These are phyloP conservation scores for Ceratobasidium sp. DNA, from an alignment of 1,284 basidiomycete genomes.

Conservation along the genomic window DNA sequence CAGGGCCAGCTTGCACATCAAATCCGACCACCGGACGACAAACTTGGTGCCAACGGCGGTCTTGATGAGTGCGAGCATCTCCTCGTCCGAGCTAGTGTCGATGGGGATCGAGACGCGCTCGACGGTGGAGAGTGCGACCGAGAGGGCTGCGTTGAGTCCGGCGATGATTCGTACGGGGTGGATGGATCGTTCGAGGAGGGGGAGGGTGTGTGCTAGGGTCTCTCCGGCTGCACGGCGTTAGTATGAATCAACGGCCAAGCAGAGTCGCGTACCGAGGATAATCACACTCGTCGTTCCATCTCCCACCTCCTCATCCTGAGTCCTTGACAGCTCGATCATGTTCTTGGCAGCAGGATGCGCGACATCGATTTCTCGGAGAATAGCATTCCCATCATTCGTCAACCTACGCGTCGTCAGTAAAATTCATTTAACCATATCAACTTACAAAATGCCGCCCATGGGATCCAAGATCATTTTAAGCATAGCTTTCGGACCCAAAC, in stretches of 20 bases:
- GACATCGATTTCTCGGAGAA: constrained; percentile 96
- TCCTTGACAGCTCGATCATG: constrained; percentile 98
- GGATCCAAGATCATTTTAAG: constrained; percentile 99
- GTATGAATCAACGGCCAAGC: constrained; percentile 6
- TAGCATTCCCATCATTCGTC: constrained; percentile 98
- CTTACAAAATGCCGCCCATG: constrained; percentile 94
- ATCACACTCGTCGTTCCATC: constrained; percentile 98
- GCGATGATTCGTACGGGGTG: constrained; percentile 99
- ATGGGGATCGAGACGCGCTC: constrained; percentile 89
- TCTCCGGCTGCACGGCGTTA: constrained; percentile 76
- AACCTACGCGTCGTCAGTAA: constrained; percentile 59
- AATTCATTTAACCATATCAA: constrained; percentile 40
- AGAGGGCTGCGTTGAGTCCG: constrained; percentile 95
- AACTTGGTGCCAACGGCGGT: constrained; percentile 99
- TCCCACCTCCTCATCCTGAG: constrained; percentile 98
- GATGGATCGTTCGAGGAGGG: constrained; percentile 93
- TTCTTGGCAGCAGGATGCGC: constrained; percentile 98
- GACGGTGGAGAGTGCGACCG: constrained; percentile 88
- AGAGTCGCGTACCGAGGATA: constrained; percentile 77
- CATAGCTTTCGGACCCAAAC: constrained; percentile 97
- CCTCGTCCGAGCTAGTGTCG: constrained; percentile 82
- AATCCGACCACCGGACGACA: constrained; percentile 92
- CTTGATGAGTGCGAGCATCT: constrained; percentile 98
- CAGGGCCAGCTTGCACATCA: constrained; percentile 96
- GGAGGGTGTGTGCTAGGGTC: constrained; percentile 93